Evolutionary conservation across 208 protist species (phyloP), one percentile per base, ranked within the genome.

Genomic region (Acanthamoeba sp.): DNA sequence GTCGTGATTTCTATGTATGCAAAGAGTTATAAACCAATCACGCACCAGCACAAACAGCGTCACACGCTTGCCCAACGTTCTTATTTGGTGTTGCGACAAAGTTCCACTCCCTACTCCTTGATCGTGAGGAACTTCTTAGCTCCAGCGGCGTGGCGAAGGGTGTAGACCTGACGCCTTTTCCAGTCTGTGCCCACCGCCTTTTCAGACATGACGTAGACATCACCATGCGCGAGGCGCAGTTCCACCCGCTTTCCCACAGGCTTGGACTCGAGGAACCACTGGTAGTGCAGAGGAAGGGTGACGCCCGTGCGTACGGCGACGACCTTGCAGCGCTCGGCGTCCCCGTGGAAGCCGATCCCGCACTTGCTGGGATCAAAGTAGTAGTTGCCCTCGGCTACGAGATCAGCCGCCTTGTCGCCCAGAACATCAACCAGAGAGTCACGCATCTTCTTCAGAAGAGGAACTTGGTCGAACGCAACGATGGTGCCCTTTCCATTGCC

Each of bases 311-410:
- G 36, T n/a, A 94, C 93, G 18, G 55, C 95, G 20, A 96, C 94
- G 1, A 96, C 95, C 40, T 76, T 95, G 16, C n/a, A 57, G 55
- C 95, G 59, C 76, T 96, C 95, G 32, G 95, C 48, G 87, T 96
- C 95, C 32, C 95, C 95, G 84, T 96, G 95, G 73, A 87, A 96
- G 22, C 95, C 95, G 32, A 96, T 96, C 6, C 95, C 95, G 45
- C 95, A 96, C 57, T 94, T 93, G 27, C 20, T 97, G 29, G 20
- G 29, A 20, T 95, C 66, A 94, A 52, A 97, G 94, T 96, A 96
- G 40, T 96, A 96, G 82, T 96, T 96, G 42, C 95, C 95, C 29
- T 96, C 95, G 18, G 95, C 95, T 29, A 96, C 7, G 88, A 96
- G 64, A 0, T 38, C 34, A 1, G 38, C 5, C 32, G 55, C 32